Evolutionary conservation across 495 filamentous ascomycete species (phyloP).

Genomic region (Daldinia caldariorum): DNA sequence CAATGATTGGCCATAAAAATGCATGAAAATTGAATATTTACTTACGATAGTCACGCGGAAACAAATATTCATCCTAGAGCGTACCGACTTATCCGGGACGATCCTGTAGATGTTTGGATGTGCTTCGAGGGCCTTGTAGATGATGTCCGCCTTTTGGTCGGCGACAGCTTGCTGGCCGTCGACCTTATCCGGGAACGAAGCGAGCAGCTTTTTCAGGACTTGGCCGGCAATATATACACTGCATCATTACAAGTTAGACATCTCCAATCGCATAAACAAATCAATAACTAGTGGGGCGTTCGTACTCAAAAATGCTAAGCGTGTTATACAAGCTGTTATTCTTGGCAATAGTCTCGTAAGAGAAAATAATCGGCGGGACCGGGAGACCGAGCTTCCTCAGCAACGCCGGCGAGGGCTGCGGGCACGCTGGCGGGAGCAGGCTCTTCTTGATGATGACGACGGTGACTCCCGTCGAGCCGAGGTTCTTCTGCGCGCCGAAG

Average conservation of each 20-base stretch:
- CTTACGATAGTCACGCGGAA: conserved; percentile 72
- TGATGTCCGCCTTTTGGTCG: conserved; percentile 72
- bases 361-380: conserved; percentile 77
- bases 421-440: conserved; percentile 70
- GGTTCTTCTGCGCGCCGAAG: conserved; percentile 90
- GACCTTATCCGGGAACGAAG: conserved; percentile 70
- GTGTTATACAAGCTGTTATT: conserved; percentile 96
- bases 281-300: not conserved
- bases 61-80: conserved; percentile 93
- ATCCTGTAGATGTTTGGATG: conserved; percentile 74
- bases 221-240: conserved; percentile 86
- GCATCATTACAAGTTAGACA: conserved; percentile 1
- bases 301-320: conserved; percentile 85
- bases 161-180: conserved; percentile 75
- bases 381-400: conserved; percentile 80
- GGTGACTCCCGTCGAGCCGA: conserved; percentile 86
- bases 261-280: not conserved
- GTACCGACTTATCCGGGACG: conserved; percentile 74
- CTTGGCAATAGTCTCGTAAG: conserved; percentile 83
- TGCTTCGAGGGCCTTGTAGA: conserved; percentile 81
- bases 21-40: too few species aligned
- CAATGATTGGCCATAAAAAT: not conserved
- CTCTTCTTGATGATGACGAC: conserved; percentile 81
- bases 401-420: conserved; percentile 67
- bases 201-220: conserved; percentile 76